These are phyloP conservation scores for Chrysoporthe austroafricana DNA, from an alignment of 2,329 filamentous ascomycete genomes.

Conservation along the genomic window DNA sequence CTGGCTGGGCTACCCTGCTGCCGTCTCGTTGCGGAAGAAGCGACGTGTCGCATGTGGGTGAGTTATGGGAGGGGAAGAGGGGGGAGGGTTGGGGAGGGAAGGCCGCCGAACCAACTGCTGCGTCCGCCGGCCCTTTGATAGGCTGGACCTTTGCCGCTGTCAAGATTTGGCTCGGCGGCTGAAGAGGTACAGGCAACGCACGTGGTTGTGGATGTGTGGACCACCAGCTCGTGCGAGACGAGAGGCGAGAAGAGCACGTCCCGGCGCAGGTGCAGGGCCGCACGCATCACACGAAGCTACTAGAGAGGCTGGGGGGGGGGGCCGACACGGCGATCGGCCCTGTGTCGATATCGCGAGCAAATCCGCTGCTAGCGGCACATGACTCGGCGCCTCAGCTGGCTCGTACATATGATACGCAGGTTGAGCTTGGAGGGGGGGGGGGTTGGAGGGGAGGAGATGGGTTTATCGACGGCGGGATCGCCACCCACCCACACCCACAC, in stretches of 20 bases:
- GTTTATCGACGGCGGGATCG: background rate
- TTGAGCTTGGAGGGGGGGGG: background rate
- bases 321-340: no score
- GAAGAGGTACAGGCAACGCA: background rate
- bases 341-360: conserved; percentile 2
- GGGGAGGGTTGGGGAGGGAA: no score
- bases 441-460: background rate
- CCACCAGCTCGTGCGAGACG: no score
- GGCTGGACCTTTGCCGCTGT: conserved; percentile 11
- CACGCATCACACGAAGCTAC: no score
- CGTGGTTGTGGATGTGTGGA: background rate
- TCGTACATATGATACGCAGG: conserved; percentile 3
- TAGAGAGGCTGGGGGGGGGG: no score
- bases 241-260: no score
- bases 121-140: background rate
- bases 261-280: no score
- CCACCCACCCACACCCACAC: background rate
- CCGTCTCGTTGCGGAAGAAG: no score
- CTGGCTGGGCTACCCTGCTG: no score
- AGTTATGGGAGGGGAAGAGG: no score
- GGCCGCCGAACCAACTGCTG: background rate
- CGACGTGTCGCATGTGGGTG: no score
- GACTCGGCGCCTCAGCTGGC: conserved; percentile 7
- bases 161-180: conserved; percentile 18
- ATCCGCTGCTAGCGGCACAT: conserved; percentile 2